Conservation (phyloP, 169 alveolate species). For the Plasmodium coatneyi region DNA sequence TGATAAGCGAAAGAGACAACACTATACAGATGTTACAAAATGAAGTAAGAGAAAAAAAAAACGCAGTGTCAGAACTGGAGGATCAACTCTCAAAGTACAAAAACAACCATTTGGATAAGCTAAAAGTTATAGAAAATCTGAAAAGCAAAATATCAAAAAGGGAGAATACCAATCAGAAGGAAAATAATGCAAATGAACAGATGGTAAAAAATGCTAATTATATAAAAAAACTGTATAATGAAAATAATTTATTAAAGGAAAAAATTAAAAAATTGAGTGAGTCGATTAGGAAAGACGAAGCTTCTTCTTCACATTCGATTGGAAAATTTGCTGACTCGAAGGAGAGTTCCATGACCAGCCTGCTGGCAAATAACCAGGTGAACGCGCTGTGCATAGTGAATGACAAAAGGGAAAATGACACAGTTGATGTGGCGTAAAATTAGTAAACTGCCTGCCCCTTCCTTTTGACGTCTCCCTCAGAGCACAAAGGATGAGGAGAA, state of each 20-base stretch:
- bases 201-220: conserved; percentile 44
- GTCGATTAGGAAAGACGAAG: neutral
- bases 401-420: neutral
- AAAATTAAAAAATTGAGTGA: conserved; percentile 41
- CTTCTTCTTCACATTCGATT: neutral
- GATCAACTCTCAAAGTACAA: conserved; percentile 36
- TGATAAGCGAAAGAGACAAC: conserved; percentile 32
- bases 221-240: conserved; percentile 54
- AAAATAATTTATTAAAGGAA: conserved; percentile 62
- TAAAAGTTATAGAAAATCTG: conserved; percentile 33
- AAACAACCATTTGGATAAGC: conserved; percentile 7
- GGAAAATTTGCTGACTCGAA: neutral
- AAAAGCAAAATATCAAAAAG: conserved; percentile 34
- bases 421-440: neutral
- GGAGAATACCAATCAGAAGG: neutral
- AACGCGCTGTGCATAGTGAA: neutral
- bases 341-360: neutral
- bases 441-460: neutral
- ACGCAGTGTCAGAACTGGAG: neutral
- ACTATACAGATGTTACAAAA: conserved; percentile 9
- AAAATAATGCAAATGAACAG: conserved; percentile 2
- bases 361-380: conserved; percentile 3
- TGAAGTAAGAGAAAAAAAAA: conserved; percentile 23
- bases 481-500: conserved; percentile 11
- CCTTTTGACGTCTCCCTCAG: neutral